A percentile compares a stretch with the other conserved stretches of the same genome.
Evolutionary conservation across 179 eudicot genomes (phyloP).

Genomic region (Carnegiea gigantea): DNA sequence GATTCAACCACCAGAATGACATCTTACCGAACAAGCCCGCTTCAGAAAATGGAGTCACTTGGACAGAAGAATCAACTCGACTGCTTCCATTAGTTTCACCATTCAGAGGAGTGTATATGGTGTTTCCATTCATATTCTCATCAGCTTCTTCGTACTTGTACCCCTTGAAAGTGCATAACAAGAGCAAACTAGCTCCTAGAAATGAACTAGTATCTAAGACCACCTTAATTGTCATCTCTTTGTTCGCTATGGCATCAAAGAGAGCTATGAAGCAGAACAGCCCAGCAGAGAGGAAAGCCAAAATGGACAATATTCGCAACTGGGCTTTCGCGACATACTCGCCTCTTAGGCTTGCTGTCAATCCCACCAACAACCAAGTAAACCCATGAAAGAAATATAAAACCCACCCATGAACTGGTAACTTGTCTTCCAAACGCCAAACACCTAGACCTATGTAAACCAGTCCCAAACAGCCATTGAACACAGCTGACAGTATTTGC

Average conservation of each 20-base stretch:
- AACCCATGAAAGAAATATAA: slow-evolving; percentile 49
- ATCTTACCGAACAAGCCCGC: slow-evolving; percentile 32
- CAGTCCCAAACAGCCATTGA: slow-evolving; percentile 56
- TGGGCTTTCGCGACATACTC: slow-evolving; percentile 31
- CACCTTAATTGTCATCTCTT: slow-evolving; percentile 28
- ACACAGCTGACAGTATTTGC: slow-evolving; percentile 42
- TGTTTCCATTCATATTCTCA: slow-evolving; percentile 18
- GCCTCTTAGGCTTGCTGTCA: slow-evolving; percentile 51
- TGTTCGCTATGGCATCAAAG: slow-evolving; percentile 19
- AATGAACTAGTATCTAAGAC: slow-evolving; percentile 29
- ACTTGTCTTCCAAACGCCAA: slow-evolving; percentile 48
- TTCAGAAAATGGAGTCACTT: slow-evolving; percentile 27
- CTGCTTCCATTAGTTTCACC: slow-evolving; percentile 7
- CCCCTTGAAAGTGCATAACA: slow-evolving; percentile 47
- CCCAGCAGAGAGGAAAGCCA: slow-evolving; percentile 47
- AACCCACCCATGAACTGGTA: slow-evolving; percentile 63
- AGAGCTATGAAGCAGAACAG: slow-evolving; percentile 42
- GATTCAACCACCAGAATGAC: slow-evolving; percentile 46
- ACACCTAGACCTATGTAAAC: slow-evolving; percentile 50
- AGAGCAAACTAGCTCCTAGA: slow-evolving; percentile 32
- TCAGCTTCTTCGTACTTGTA: slow-evolving; percentile 34
- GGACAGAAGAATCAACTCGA: background rate
- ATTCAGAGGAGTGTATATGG: slow-evolving; percentile 39
- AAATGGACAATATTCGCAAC: slow-evolving; percentile 42
- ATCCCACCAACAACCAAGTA: slow-evolving; percentile 53